A percentile compares a stretch with the other conserved stretches of the same genome.
phyloP scores from a whole-genome alignment of 1,284 basidiomycete genomes.

The Puccinia coronata region DNA sequence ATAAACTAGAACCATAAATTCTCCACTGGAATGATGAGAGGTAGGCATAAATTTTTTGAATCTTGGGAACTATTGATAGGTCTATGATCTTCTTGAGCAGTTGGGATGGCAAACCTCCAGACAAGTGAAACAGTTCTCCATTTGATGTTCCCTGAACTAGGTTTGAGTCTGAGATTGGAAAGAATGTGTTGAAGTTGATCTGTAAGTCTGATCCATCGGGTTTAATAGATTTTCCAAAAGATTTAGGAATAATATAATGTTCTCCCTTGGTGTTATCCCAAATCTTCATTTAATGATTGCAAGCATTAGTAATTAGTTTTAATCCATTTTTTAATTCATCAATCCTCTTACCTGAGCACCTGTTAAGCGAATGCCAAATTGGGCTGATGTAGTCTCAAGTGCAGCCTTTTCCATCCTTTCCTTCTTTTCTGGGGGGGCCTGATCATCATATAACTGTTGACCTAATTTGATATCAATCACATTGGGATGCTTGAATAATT shows the following conservation, averaged over 20 bases:
- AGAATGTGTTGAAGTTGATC: slow-evolving; percentile 21
- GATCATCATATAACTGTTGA: slow-evolving; percentile 41
- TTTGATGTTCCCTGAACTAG: no score
- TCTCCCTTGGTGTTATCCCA: slow-evolving; percentile 32
- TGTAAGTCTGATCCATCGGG: slow-evolving; percentile 26
- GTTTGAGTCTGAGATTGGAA: slow-evolving; percentile 31
- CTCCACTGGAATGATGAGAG: slow-evolving; percentile 32
- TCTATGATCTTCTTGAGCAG: slow-evolving; percentile 28
- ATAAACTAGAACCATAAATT: slow-evolving; percentile 39
- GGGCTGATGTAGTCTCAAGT: slow-evolving; percentile 34
- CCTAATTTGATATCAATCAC: slow-evolving; percentile 48
- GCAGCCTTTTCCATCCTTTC: slow-evolving; percentile 28
- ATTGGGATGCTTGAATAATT: slow-evolving; percentile 40
- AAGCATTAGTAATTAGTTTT: no score
- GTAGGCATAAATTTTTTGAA: slow-evolving; percentile 11
- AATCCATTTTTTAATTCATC: no score
- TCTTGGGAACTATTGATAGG: slow-evolving; percentile 20
- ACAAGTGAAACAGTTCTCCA: neutral
- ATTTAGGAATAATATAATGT: slow-evolving; percentile 29
- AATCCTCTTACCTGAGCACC: slow-evolving; percentile 36
- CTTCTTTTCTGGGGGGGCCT: slow-evolving; percentile 30
- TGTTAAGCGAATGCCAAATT: slow-evolving; percentile 37
- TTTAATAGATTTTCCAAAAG: slow-evolving; percentile 40
- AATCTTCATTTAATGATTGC: neutral
- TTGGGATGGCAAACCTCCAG: slow-evolving; percentile 3